These are phyloP conservation scores for Liriodendron chinense DNA, from an alignment of 164 flowering plant genomes.

Conservation along the genomic window DNA sequence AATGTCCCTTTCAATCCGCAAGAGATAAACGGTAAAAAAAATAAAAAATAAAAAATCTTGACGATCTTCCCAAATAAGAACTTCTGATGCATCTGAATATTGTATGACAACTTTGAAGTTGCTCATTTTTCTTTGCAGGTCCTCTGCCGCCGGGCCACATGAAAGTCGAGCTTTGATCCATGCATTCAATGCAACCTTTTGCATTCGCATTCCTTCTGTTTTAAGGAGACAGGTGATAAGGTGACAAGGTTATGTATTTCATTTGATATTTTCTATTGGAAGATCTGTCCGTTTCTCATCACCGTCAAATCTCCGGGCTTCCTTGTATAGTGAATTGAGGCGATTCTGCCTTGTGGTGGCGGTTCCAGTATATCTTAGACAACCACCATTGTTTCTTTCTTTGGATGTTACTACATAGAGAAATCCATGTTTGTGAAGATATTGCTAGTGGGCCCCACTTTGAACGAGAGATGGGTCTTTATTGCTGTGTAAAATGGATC, in stretches of 20 bases:
- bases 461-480: background rate
- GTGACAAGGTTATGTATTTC: background rate
- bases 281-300: background rate
- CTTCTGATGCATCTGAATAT: background rate
- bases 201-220: conserved; percentile 1
- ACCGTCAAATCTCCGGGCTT: background rate
- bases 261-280: background rate
- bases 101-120: background rate
- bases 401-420: background rate
- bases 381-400: conserved; percentile 12
- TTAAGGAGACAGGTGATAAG: background rate
- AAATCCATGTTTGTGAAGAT: conserved; percentile 22
- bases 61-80: background rate
- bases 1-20: conserved; percentile 38
- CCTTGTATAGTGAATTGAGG: conserved; percentile 12
- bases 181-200: background rate
- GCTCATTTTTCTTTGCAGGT: conserved; percentile 35
- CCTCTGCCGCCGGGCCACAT: conserved; percentile 38
- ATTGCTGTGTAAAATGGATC: conserved; percentile 8
- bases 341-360: too few species aligned
- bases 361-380: conserved; percentile 2
- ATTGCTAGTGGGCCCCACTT: conserved; percentile 1
- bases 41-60: background rate
- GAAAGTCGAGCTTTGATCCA: conserved; percentile 60
- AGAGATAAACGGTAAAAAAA: conserved; percentile 46